Evolutionary conservation across 1,284 basidiomycete genomes (phyloP), one percentile per base, ranked within the genome.

Genomic region (Xerocomus amazonicus): DNA sequence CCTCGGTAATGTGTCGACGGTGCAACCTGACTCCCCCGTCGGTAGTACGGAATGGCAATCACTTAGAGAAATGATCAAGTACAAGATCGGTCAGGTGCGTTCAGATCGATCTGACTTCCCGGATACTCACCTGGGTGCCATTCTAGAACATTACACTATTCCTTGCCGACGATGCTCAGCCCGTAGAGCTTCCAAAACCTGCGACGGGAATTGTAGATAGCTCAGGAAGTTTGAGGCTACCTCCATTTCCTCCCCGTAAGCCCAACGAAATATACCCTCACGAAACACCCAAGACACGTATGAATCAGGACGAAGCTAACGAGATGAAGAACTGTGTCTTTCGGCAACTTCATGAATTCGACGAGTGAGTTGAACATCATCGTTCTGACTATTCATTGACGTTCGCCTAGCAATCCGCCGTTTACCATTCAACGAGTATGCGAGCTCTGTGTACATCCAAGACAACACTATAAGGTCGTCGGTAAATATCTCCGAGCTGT

Each of bases 351-450:
- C 83, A 92, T 57, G 80, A 81, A n/a, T 87, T 94, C 56, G 85
- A 89, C 32, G 76, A 77, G 89, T 90, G 57, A 45, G 82, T 73
- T 45, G 34, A 36, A 35, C n/a, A 42, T 37, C 41, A 35, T 29
- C 46, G 13, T n/a, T 50, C 36, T 41, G 35, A 43, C 34, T 32
- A 29, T 45, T 58, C 45, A 23, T 49, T 58, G 33, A 66, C 8
- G 10, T 32, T 13, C 39, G 37, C 34, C 36, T 54, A 82, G 80
- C 44, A 82, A 81, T 47, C 81, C 91, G 0, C 94, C 94, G 3
- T 97, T 97, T 70, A 96, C 94, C 4, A 87, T 97, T 45, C 94
- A 97, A 68, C 84, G 94, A 33, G 70, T 97, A 14, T 91, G 89
- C 59, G 93, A 97, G 63, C 80, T 97, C n/a, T 83, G 85, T 40